These are phyloP conservation scores for Septoria linicola DNA, from an alignment of 2,329 filamentous ascomycete genomes.

Conservation along the genomic window DNA sequence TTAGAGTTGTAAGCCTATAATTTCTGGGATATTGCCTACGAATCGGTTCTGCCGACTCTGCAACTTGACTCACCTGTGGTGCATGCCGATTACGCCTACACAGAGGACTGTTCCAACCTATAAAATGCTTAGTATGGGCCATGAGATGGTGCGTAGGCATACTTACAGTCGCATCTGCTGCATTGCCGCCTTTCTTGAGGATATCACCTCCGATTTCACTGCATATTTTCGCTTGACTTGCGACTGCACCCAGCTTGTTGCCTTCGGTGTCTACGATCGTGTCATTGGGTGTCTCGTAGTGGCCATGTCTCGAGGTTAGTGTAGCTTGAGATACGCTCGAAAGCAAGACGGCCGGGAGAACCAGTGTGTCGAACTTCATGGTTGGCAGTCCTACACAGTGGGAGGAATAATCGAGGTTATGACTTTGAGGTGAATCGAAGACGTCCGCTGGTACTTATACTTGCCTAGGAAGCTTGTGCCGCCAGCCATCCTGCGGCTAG, in stretches of 20 bases:
- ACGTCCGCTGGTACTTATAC: too few relatives aligned
- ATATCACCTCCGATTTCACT: conserved; percentile 45
- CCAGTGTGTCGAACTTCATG: conserved; percentile 21
- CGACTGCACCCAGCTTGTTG: conserved; percentile 46
- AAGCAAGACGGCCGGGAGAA: conserved; percentile 24
- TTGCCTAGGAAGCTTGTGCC: too few relatives aligned
- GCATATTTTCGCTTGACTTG: conserved; percentile 40
- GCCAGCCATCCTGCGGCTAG: too few relatives aligned
- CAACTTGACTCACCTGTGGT: conserved; percentile 34
- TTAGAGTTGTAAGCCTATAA: too few relatives aligned
- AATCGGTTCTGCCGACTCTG: conserved; percentile 16
- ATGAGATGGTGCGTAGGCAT: neutral
- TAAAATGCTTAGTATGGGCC: neutral
- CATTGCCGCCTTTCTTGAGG: conserved; percentile 52
- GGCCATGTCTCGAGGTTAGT: conserved; percentile 18
- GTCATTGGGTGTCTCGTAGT: conserved; percentile 11
- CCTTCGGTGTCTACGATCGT: conserved; percentile 23
- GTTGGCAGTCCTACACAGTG: too few relatives aligned
- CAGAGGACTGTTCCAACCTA: conserved; percentile 46
- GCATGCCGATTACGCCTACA: conserved; percentile 51
- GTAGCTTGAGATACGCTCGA: conserved; percentile 16
- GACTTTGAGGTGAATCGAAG: neutral
- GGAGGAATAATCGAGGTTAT: neutral
- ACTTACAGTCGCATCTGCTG: conserved; percentile 49
- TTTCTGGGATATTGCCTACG: too few relatives aligned